Evolutionary conservation across 1,284 basidiomycete species (phyloP).

Genomic region (Phellopilus nigrolimitatus): DNA sequence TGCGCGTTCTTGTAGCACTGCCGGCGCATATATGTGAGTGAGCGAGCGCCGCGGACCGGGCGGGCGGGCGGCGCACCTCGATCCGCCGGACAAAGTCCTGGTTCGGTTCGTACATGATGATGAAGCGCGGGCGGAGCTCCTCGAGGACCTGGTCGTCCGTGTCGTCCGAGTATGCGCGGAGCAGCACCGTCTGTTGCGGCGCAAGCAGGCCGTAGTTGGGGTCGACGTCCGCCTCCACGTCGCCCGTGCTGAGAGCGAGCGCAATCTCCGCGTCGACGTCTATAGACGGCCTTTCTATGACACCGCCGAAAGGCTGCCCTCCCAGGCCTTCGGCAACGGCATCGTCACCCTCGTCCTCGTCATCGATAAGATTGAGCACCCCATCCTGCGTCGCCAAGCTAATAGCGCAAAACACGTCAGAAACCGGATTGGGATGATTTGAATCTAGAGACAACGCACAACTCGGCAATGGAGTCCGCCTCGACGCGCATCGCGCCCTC

Average conservation of each 20-base stretch:
- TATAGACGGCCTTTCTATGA: conserved; percentile 30
- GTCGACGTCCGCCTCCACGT: conserved; percentile 55
- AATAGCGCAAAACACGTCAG: neutral
- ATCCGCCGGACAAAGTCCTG: conserved; percentile 90
- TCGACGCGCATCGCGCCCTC: conserved; percentile 46
- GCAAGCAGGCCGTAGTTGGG: conserved; percentile 78
- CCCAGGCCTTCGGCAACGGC: neutral
- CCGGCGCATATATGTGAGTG: neutral
- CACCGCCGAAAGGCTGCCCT: neutral
- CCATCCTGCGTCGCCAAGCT: conserved; percentile 18
- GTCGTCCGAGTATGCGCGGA: conserved; percentile 89
- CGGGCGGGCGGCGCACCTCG: conserved; percentile 52
- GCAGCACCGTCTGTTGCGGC: conserved; percentile 78
- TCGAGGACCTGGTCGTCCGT: conserved; percentile 86
- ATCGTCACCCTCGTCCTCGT: conserved; percentile 24
- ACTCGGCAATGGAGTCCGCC: conserved; percentile 48
- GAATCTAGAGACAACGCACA: conserved; percentile 41
- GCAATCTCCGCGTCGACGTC: conserved; percentile 31
- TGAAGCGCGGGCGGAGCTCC: conserved; percentile 87
- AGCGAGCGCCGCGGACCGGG: neutral
- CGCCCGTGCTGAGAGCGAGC: conserved; percentile 16
- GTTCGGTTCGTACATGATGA: conserved; percentile 94
- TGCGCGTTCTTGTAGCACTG: conserved; percentile 83
- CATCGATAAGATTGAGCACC: conserved; percentile 7
- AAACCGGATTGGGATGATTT: neutral